Conservation (phyloP, 2,329 filamentous ascomycete genomes). For the Ophiocordyceps camponoti-floridani region DNA sequence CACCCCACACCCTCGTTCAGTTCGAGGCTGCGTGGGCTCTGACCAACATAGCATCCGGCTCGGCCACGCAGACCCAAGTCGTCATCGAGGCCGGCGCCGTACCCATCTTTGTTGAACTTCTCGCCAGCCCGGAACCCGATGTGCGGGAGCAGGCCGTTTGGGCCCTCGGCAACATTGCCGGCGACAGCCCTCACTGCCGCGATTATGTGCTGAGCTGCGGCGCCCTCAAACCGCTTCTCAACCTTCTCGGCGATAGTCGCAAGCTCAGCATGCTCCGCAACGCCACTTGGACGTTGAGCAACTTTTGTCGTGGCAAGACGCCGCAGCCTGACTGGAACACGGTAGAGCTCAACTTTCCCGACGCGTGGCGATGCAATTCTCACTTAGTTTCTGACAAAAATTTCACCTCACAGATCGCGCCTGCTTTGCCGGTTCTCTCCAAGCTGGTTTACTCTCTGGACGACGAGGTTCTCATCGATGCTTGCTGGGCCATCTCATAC, state of each 20-base stretch:
- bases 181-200: conserved; percentile 91
- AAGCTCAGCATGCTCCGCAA: conserved; percentile 99
- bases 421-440: conserved; percentile 81
- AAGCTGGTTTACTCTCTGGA: conserved; percentile 98
- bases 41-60: conserved; percentile 97
- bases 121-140: conserved; percentile 91
- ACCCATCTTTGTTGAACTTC: conserved; percentile 92
- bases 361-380: neutral
- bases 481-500: conserved; percentile 99
- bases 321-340: conserved; percentile 96
- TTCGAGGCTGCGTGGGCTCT: conserved; percentile 98
- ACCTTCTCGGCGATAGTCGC: conserved; percentile 85
- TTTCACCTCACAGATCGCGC: conserved; percentile 50
- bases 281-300: conserved; percentile 97
- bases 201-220: conserved; percentile 90
- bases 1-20: conserved; percentile 92
- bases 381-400: neutral
- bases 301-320: conserved; percentile 99
- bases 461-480: conserved; percentile 95
- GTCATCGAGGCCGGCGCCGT: conserved; percentile 97
- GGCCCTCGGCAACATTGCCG: conserved; percentile 96
- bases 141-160: conserved; percentile 96
- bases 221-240: conserved; percentile 76
- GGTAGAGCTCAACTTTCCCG: conserved; percentile 33
- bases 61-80: conserved; percentile 92